Conservation (phyloP, 805 yeast genomes). For the Starmerella kuoi region DNA sequence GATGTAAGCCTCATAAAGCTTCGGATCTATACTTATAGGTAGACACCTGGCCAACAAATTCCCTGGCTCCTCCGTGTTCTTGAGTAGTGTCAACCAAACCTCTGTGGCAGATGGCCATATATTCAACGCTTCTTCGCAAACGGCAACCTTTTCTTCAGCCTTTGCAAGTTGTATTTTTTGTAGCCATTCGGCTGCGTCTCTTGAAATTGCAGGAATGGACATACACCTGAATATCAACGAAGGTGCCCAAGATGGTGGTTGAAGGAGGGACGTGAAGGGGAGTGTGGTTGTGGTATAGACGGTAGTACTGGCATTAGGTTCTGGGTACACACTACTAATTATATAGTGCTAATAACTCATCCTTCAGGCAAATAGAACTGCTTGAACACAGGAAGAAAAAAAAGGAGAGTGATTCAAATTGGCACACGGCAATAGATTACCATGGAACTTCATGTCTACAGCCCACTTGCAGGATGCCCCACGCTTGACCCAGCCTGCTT, state of each 20-base stretch:
- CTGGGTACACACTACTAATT: too few species aligned
- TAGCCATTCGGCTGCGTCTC: constrained; percentile 11
- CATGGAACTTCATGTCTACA: constrained; percentile 29
- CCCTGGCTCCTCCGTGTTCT: constrained; percentile 43
- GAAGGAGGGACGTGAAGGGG: too few species aligned
- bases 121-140: constrained; percentile 41
- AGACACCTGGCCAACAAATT: constrained; percentile 53
- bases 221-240: too few species aligned
- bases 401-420: too few species aligned
- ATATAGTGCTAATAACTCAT: too few species aligned
- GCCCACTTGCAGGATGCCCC: constrained; percentile 20
- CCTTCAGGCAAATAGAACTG: too few species aligned
- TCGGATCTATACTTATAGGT: constrained; percentile 48
- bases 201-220: too few species aligned
- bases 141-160: background rate
- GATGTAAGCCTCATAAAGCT: constrained; percentile 66
- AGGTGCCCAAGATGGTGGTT: too few species aligned
- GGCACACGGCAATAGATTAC: too few species aligned
- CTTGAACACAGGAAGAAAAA: too few species aligned
- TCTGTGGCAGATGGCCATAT: constrained; percentile 57
- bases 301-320: too few species aligned
- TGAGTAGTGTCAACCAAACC: constrained; percentile 65
- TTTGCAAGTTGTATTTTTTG: background rate
- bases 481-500: constrained; percentile 28
- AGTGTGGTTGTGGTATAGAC: too few species aligned